These are phyloP conservation scores for Agrostemma githago DNA, from an alignment of 148 eudicot species.

Conservation along the genomic window DNA sequence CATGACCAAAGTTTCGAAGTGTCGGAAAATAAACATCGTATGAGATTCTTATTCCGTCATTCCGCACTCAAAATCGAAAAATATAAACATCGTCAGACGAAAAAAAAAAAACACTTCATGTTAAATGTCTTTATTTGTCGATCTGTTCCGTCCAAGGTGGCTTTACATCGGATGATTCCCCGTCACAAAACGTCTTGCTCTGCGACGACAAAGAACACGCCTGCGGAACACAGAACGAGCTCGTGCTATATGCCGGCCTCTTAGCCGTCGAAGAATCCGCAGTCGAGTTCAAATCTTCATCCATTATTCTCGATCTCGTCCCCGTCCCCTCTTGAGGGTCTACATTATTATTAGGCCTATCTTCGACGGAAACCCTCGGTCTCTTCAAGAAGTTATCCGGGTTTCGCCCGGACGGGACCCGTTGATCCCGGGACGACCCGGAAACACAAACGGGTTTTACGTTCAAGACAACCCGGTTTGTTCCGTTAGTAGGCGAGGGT, in stretches of 20 bases:
- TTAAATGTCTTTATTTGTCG: neutral
- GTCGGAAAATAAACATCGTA: too few relatives aligned
- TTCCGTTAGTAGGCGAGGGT: conserved; percentile 20
- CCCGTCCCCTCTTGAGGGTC: conserved; percentile 25
- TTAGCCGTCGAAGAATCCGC: conserved; percentile 74
- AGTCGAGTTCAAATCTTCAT: conserved; percentile 73
- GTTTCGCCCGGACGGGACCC: conserved; percentile 66
- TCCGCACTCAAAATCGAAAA: too few relatives aligned
- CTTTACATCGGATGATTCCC: conserved; percentile 44
- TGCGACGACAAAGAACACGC: conserved; percentile 34
- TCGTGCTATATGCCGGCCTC: conserved; percentile 48
- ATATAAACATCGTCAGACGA: too few relatives aligned
- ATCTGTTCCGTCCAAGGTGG: conserved; percentile 33
- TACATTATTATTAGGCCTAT: conserved; percentile 24
- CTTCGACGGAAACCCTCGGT: conserved; percentile 34
- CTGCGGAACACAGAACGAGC: conserved; percentile 58
- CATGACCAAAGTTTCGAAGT: too few relatives aligned
- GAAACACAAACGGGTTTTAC: conserved; percentile 38
- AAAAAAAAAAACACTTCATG: too few relatives aligned
- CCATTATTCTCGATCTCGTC: conserved; percentile 30
- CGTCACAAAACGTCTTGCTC: conserved; percentile 20
- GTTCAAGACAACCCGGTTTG: conserved; percentile 33
- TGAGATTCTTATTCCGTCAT: too few relatives aligned
- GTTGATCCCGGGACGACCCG: conserved; percentile 74
- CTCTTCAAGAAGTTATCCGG: conserved; percentile 42